Percentiles rank a stretch among this genome's conserved stretches.
Conservation (phyloP, 2,329 filamentous ascomycete genomes). For the Neonectria punicea region DNA sequence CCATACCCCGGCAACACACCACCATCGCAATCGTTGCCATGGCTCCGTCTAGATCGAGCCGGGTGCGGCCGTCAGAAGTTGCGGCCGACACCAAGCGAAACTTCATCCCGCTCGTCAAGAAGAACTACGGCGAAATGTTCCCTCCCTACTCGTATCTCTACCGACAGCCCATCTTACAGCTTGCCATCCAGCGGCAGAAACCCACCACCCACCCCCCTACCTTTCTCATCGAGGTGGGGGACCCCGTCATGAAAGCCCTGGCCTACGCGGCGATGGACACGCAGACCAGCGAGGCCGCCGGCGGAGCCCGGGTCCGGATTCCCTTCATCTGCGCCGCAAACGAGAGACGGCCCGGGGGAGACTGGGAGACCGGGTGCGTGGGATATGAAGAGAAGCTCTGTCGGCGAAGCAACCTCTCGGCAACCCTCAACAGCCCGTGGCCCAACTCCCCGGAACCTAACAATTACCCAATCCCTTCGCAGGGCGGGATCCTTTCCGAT, state of each 20-base stretch:
- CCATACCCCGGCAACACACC: conserved; percentile 2
- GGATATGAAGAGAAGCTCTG: conserved; percentile 74
- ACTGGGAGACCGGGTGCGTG: conserved; percentile 74
- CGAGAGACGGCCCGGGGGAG: conserved; percentile 80
- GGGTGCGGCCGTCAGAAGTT: conserved; percentile 65
- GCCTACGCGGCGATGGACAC: conserved; percentile 61
- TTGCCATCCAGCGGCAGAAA: conserved; percentile 52
- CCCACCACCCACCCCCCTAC: conserved; percentile 52
- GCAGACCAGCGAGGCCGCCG: conserved; percentile 47
- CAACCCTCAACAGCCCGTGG: conserved; percentile 72
- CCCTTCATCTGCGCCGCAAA: conserved; percentile 80
- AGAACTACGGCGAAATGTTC: conserved; percentile 64
- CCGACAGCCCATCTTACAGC: conserved; percentile 59
- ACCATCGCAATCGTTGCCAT: conserved; percentile 33
- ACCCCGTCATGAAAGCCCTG: conserved; percentile 70
- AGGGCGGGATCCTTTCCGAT: conserved; percentile 76
- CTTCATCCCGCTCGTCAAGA: conserved; percentile 73
- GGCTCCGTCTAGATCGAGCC: conserved; percentile 47
- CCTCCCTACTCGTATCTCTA: conserved; percentile 69
- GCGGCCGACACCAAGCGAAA: conserved; percentile 77
- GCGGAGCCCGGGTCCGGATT: conserved; percentile 55
- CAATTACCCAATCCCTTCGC: conserved; percentile 78
- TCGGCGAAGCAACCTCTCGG: conserved; percentile 77
- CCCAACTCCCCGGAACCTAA: conserved; percentile 54
- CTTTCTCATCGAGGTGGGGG: conserved; percentile 64